Base-by-base conservation (phyloP, 345 rosid genomes). In the Balakata baccata region DNA sequence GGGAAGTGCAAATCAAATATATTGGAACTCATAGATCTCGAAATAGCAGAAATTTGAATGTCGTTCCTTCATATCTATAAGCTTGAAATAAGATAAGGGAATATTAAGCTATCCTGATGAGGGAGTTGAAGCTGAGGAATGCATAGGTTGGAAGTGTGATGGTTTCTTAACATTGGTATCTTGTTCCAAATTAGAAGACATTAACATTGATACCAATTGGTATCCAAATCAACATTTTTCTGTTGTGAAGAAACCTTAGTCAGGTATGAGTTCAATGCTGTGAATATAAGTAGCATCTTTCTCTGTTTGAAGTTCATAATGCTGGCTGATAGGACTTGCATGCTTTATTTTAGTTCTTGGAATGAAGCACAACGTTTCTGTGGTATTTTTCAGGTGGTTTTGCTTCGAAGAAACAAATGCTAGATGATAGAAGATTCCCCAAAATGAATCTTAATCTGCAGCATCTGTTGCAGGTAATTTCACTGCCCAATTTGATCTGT, bases 361-460 rank as follows among this genome's bases (percentile, higher is more conserved):
- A n/a, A 45, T 46, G 69, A 73, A 47, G 60, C 50, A 49, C 9
- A 57, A 17, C 49, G 17, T 11, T 64, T 13, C 58, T 13, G 10
- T 37, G 68, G 64, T 49, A 2, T 75, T 11, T 72, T 23, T 67
- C 86, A 95, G 98, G 98, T 77, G 87, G 99, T 80, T 89, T 87
- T 76, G 86, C 87, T 74, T 76, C 85, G 84, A 96, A 93, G 92
- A 93, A 91, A 82, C 87, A 93, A 66, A 90, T 96, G 98, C 83
- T 91, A 70, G 97, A 93, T 71, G 94, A 91, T 71, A 84, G 98
- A 83, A 90, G 93, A 76, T 89, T 93, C 71, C 97, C 99, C 0
- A 96, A 93, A 81, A 86, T 96, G 92, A 90, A 89, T 86, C 94
- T 96, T 71, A 85, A 93, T 83, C 82, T 96, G 87, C 98, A 96